Conservation (phyloP, 495 filamentous ascomycete genomes). For the Podospora appendiculata region DNA sequence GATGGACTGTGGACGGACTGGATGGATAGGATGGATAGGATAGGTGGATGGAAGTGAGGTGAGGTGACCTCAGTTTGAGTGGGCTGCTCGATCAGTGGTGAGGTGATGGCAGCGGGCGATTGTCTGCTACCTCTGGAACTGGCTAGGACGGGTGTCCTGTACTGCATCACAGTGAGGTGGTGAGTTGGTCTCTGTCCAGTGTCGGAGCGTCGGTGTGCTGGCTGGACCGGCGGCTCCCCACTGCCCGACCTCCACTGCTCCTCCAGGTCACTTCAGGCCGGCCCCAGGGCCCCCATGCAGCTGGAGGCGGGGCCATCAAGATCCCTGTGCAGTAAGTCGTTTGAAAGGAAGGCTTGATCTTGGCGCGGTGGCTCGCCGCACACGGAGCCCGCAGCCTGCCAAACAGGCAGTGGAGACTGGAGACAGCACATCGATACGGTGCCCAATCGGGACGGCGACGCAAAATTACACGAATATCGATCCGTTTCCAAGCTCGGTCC, state of each 20-base stretch:
- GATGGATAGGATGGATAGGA: background rate
- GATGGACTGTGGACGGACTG: background rate
- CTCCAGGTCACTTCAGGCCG: background rate
- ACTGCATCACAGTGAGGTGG: too few species aligned
- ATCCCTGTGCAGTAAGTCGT: constrained; percentile 2
- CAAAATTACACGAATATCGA: background rate
- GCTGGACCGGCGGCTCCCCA: background rate
- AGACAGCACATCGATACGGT: constrained; percentile 8
- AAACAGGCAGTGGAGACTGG: constrained; percentile 6
- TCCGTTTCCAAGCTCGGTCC: background rate
- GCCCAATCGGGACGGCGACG: background rate
- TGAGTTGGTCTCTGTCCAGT: too few species aligned
- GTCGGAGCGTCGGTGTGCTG: too few species aligned
- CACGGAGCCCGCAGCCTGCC: background rate
- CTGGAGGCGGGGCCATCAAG: constrained; percentile 12
- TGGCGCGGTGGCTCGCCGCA: background rate
- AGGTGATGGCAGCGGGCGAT: too few species aligned
- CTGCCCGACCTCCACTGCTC: background rate
- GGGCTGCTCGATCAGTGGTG: too few species aligned
- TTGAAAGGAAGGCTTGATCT: too few species aligned
- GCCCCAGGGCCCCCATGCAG: background rate
- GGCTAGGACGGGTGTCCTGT: too few species aligned
- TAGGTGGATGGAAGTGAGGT: background rate
- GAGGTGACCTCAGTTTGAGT: background rate
- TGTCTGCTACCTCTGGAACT: too few species aligned